Base-by-base conservation (phyloP, 805 yeast genomes). In the Sugiyamaella floridensis region DNA sequence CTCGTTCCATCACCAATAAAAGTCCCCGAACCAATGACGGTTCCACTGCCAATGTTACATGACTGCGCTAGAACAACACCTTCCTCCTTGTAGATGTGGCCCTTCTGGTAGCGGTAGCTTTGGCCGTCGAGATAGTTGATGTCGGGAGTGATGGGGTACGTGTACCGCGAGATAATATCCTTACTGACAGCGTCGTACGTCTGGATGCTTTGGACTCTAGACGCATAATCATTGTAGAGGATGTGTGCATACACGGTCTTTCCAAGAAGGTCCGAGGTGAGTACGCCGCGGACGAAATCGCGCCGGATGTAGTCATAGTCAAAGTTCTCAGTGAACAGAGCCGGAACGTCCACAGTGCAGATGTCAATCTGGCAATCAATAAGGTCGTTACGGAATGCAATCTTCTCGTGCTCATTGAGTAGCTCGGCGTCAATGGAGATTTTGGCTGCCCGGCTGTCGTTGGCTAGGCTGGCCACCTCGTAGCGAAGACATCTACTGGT, bases 281-380 rank as follows among this genome's bases (percentile, higher is more conserved):
- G 75, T 22, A 92, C 93, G 51, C 98, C 97, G 60, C 81, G 85
- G 29, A 92, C 86, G 64, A 92, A 93, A 70, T 93, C 98, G 37
- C 79, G 75, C 67, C 99, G 79, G 57, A 92, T 73, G 49, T 80
- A 74, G 68, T 92, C 97, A 67, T 90, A 93, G 71, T 93, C 99
- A 63, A 93, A 93, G 68, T 93, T 92, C 64, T 93, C 99, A 62
- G 89, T 95, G 72, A 92, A 93, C 55, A 92, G 84, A 14, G 95
- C 93, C 1, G 97, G 97, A 10, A 93, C 97, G 59, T 84, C 89
- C 1, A 95, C 89, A 6, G 97, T 78, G 69, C 99, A 93, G 55
- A 93, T 89, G 70, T 93, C 99, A 51, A 93, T 89, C 66, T 86
- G 93, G 67, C 99, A 93, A 72, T 93, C 99, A 54, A 93, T 90